A percentile compares a stretch with the other conserved stretches of the same genome.
phyloP scores from a whole-genome alignment of 2,329 filamentous ascomycete genomes.

The Uncinocarpus reesii region DNA sequence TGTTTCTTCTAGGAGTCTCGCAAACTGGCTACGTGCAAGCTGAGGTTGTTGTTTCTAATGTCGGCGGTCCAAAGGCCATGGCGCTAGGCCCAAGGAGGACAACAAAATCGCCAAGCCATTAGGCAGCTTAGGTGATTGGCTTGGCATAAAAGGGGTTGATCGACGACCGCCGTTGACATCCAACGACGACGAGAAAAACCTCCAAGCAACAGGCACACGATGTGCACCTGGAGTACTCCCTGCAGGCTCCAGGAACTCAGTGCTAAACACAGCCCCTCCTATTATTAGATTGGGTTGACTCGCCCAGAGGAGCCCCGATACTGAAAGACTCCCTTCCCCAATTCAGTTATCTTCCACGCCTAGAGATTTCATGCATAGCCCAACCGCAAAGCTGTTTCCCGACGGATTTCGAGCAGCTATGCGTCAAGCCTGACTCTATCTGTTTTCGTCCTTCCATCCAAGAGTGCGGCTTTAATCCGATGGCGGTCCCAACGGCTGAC shows the following conservation, averaged over 20 bases:
- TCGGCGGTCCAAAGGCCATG: background rate
- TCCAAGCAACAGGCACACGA: too few species aligned
- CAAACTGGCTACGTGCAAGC: background rate
- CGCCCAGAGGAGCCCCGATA: too few species aligned
- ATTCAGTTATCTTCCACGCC: background rate
- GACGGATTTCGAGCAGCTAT: background rate
- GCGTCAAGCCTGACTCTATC: background rate
- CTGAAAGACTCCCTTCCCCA: background rate
- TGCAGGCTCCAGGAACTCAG: too few species aligned
- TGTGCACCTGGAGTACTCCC: too few species aligned
- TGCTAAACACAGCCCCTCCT: too few species aligned
- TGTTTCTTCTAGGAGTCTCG: background rate
- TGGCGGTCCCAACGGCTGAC: background rate
- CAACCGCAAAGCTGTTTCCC: background rate
- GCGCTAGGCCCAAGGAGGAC: background rate
- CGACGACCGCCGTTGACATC: too few species aligned
- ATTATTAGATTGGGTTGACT: too few species aligned
- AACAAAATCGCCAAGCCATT: constrained; percentile 4
- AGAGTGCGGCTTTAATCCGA: background rate
- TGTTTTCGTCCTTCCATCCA: background rate
- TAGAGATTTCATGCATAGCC: background rate
- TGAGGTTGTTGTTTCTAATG: background rate
- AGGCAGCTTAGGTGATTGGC: background rate
- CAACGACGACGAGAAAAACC: too few species aligned
- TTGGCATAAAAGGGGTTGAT: background rate